Evolutionary conservation across 2,329 filamentous ascomycete species (phyloP), one percentile per base, ranked within the genome.

Genomic region (Penicillium hordei): DNA sequence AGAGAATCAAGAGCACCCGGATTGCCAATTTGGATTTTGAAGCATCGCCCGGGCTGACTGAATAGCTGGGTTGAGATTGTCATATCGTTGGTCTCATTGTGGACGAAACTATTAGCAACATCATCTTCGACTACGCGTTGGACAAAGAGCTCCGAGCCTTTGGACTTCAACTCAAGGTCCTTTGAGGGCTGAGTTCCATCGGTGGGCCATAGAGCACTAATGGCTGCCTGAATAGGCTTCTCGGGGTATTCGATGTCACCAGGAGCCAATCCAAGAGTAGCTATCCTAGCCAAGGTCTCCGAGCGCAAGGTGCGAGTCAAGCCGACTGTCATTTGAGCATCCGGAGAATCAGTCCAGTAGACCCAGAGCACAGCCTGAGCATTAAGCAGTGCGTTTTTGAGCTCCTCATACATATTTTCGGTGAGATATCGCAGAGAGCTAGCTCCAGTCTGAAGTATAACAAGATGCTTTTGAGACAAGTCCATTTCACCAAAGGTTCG

Each of bases 321-420:
- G 9, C 68, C 68, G n/a, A 70, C 61, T n/a, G 59, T 64, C 68
- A 70, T 70, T 33, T 68, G 65, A 15, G 64, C 56, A 52, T 70
- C 68, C 9, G 67, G 66, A 23, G 38, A 60, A 19, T 63, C 58
- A 15, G 57, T 50, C 6, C 57, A 58, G 36, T 68, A 68, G 10
- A 70, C 66, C 68, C 68, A 70, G 13, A 70, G 60, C 4, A 67
- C 46, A 23, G 60, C 52, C 7, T 49, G 54, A 19, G 66, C 63
- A 21, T 51, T 60, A 1, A 70, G 57, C 3, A 70, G 44, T 4
- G 61, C 55, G 17, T 45, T 58, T 40, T 68, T 61, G 23, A 70
- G 56, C 6, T 21, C 36, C 6, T 62, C 57, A 25, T 65, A 68
- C 3, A 34, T 8, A 7, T 60, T 42, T 3, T 44, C 25, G 0